Evolutionary conservation across 208 protist genomes (phyloP), one percentile per base, ranked within the genome.

Genomic region (Leishmania amazonensis): DNA sequence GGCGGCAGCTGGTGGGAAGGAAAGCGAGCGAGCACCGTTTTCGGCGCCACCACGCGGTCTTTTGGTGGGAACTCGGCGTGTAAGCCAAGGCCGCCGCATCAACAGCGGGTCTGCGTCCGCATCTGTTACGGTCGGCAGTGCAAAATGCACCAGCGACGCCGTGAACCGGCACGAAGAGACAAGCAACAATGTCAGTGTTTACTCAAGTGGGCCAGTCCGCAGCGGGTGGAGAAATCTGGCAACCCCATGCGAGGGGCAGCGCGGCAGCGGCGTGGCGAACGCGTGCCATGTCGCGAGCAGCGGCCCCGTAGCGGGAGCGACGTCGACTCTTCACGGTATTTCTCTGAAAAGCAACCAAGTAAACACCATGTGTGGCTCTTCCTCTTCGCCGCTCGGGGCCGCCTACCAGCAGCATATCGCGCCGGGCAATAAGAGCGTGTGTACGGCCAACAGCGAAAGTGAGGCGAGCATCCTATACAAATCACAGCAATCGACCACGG

Each of bases 401-500:
- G 42, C 35, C 62, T 60, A 60, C 64, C 62, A 51, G 11, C 58
- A n/a, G 24, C 62, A 38, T 3, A 15, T 15, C 58, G 9, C 57
- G 24, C 45, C 28, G 24, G 31, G 42, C 42, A 72, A 60, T 53
- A 17, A 31, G 9, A 49, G 76, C 47, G 64, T 9, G 62, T 28
- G 28, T 3, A 42, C 64, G 24, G 51, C 62, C 58, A 80, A 62
- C 58, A 72, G 47, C 62, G 76, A 80, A 42, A 45, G 45, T 42
- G 62, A 35, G 1, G 60, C 28, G n/a, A 57, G 76, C 9, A 72
- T 71, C 28, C 38, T 80, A 24, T 77, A 82, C 72, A 60, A 77
- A 35, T 70, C 79, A 19, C 79, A 77, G 57, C 79, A 81, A 51
- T 28, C 57, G 49, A 85, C 77, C 45, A 78, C 42, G 60, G 47